Evolutionary conservation across 164 flowering plant species (phyloP), one percentile per base, ranked within the genome.

Genomic region (Cinnamomum micranthum): DNA sequence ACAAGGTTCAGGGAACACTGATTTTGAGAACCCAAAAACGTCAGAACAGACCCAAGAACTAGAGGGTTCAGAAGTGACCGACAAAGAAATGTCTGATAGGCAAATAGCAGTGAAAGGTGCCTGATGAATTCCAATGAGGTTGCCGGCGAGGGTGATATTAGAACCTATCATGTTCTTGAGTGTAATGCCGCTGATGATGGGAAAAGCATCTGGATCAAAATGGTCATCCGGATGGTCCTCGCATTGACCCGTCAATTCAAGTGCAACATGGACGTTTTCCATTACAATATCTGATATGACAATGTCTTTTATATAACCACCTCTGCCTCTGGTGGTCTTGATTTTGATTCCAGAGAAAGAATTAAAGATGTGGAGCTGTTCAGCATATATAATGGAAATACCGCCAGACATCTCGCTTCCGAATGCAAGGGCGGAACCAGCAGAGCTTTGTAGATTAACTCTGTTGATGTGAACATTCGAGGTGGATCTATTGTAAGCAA

Each of bases 351-450:
- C 97, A 5, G 64, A 50, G 23, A 60, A 72, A 0, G 95, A 89
- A 74, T 87, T 74, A 24, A 68, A 76, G 2, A 91, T 13, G 41
- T 74, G 73, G 50, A 88, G 72, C 25, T 79, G 68, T 71, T 87
- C 87, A 0, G 71, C 89, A 1, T 78, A 80, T 14, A 92, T 72
- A 22, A 77, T 50, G 11, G 90, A 87, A 60, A 90, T 84, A 66
- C 94, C 95, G 69, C 97, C 97, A 2, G 97, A 92, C 91, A 88
- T 91, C 79, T 89, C 91, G 55, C 90, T 90, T 62, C 92, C 94
- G 33, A 92, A 76, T 28, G 92, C 88, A 23, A 92, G 66, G 9
- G 83, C 90, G 5, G 94, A 74, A 59, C 93, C 94, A 0, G 81
- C 65, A 66, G 80, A 64, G 31, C 90, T 80, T 66, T 82, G 82